A percentile compares a stretch with the other conserved stretches of the same genome.
phyloP scores from a whole-genome alignment of 441 rosid genomes.

The Arabidopsis lyrata region DNA sequence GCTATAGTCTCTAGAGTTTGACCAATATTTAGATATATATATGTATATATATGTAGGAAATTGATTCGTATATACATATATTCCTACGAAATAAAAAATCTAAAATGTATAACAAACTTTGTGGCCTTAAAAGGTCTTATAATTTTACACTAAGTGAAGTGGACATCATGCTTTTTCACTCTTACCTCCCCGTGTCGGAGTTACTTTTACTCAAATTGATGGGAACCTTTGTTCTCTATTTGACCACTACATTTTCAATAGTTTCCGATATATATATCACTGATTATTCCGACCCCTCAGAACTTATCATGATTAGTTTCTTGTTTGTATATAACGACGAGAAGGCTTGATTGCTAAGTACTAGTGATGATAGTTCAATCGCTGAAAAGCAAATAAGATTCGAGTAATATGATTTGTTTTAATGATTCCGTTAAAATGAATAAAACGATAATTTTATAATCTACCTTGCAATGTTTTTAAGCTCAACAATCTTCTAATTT shows the following conservation, averaged over 20 bases:
- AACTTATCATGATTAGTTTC: constrained; percentile 5
- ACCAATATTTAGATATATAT: not conserved
- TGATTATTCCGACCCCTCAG: not conserved
- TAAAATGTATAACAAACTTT: not conserved
- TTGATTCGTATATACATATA: not conserved
- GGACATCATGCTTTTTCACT: constrained; percentile 7
- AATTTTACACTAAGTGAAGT: constrained; percentile 13
- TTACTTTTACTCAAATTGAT: constrained; percentile 3
- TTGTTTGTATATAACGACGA: constrained; percentile 21
- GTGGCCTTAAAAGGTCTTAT: constrained; percentile 12
- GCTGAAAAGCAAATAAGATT: not conserved
- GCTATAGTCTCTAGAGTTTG: not conserved
- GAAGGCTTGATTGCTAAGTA: not conserved
- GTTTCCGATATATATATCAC: not conserved
- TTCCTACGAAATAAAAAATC: not conserved
- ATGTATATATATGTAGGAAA: not conserved
- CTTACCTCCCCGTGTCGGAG: constrained; percentile 5
- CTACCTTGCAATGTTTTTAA: not conserved
- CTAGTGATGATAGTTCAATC: constrained; percentile 15
- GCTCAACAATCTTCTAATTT: constrained; percentile 20
- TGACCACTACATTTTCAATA: not conserved
- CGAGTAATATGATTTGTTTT: not conserved
- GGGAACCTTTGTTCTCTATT: constrained; percentile 15
- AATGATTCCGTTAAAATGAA: not conserved
- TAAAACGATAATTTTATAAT: not conserved